phyloP scores from a whole-genome alignment of 345 rosid genomes.

The Combretum micranthum region DNA sequence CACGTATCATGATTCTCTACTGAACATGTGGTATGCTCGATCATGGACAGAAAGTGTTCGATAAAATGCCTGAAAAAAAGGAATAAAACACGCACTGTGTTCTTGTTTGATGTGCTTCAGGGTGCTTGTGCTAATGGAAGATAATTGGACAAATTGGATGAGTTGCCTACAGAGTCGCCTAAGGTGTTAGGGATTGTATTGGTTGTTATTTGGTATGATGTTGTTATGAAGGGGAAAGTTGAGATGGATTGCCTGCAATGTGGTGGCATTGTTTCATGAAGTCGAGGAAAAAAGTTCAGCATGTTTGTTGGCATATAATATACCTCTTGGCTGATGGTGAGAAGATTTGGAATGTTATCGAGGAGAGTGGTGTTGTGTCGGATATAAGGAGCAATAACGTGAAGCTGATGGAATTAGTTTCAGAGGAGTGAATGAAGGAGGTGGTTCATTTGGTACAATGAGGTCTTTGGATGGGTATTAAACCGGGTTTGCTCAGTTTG shows the following conservation, averaged over 20 bases:
- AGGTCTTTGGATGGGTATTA: constrained; percentile 30
- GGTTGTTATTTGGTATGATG: constrained; percentile 48
- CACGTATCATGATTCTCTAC: constrained; percentile 38
- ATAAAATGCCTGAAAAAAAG: constrained; percentile 58
- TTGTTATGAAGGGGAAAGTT: constrained; percentile 45
- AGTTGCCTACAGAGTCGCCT: constrained; percentile 35
- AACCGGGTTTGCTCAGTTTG: constrained; percentile 39
- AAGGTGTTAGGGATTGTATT: constrained; percentile 34
- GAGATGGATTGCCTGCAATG: constrained; percentile 46
- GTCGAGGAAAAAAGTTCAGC: constrained; percentile 50
- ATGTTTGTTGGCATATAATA: constrained; percentile 47
- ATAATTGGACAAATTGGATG: constrained; percentile 35
- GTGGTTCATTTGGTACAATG: constrained; percentile 44
- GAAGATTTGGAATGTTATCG: constrained; percentile 47
- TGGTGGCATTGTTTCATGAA: constrained; percentile 35
- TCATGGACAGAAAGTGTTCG: constrained; percentile 63
- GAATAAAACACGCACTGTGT: constrained; percentile 46
- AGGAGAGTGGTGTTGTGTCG: constrained; percentile 31
- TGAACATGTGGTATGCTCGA: constrained; percentile 57
- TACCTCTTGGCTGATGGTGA: constrained; percentile 53
- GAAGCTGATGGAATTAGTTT: constrained; percentile 41
- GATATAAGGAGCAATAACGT: constrained; percentile 52
- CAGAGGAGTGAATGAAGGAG: constrained; percentile 28
- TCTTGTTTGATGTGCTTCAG: constrained; percentile 54
- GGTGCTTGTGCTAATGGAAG: constrained; percentile 49